Evolutionary conservation across 2,329 filamentous ascomycete species (phyloP).

Genomic region (Chaetomium sp.): DNA sequence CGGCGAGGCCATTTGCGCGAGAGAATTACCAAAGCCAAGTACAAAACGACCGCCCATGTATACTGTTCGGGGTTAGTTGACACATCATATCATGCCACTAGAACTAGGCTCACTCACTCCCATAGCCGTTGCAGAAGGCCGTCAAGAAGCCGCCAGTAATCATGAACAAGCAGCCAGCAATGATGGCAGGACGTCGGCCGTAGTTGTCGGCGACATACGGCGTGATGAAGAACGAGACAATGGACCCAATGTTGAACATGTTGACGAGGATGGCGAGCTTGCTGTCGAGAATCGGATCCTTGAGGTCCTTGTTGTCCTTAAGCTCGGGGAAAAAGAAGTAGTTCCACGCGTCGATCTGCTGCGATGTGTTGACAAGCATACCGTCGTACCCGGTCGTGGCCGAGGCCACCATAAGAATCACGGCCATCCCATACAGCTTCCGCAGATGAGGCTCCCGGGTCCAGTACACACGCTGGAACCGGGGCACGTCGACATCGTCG

Average conservation of each 20-base stretch:
- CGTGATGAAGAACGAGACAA: slow-evolving; percentile 40
- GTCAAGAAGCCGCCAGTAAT: slow-evolving; percentile 37
- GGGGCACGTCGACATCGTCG: slow-evolving; percentile 38
- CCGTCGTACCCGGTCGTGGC: slow-evolving; percentile 58
- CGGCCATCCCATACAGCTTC: slow-evolving; percentile 46
- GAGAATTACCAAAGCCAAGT: slow-evolving; percentile 61
- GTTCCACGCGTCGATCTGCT: slow-evolving; percentile 50
- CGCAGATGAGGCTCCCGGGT: slow-evolving; percentile 49
- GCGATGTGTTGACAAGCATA: slow-evolving; percentile 53
- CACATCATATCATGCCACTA: not conserved
- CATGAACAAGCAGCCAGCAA: slow-evolving; percentile 41
- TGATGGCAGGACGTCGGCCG: slow-evolving; percentile 39
- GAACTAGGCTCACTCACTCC: slow-evolving; percentile 30
- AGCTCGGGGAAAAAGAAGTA: slow-evolving; percentile 41
- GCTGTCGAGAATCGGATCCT: slow-evolving; percentile 26
- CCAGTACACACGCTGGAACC: slow-evolving; percentile 51
- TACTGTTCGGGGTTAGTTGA: slow-evolving; percentile 30
- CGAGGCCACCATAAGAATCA: slow-evolving; percentile 52
- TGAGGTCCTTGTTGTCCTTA: slow-evolving; percentile 25
- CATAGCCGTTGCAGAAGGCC: slow-evolving; percentile 38
- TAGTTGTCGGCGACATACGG: slow-evolving; percentile 40
- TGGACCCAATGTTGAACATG: slow-evolving; percentile 47
- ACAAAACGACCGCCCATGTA: slow-evolving; percentile 56
- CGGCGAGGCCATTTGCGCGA: slow-evolving; percentile 58
- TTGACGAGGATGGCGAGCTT: slow-evolving; percentile 44